Conservation (phyloP, 2,329 filamentous ascomycete species). For the Ascochyta pisi region DNA sequence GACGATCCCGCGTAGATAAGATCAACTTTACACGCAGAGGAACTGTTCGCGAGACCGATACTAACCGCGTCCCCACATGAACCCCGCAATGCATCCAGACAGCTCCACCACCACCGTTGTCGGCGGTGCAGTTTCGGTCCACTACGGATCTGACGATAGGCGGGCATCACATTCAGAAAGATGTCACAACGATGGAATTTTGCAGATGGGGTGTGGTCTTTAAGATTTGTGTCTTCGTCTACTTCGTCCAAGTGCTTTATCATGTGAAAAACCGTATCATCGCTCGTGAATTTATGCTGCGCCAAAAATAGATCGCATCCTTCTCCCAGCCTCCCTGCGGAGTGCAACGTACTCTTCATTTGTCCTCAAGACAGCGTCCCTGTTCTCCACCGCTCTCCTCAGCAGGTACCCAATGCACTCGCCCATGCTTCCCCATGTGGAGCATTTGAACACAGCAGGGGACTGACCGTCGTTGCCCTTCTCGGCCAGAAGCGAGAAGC, state of each 20-base stretch:
- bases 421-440: constrained; percentile 63
- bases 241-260: constrained; percentile 5
- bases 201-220: background rate
- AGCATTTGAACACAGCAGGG: constrained; percentile 62
- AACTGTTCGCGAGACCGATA: constrained; percentile 11
- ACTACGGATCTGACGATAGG: background rate
- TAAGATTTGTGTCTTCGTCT: background rate
- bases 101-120: constrained; percentile 4
- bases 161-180: background rate
- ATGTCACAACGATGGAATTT: background rate
- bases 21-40: background rate
- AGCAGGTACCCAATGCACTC: constrained; percentile 83
- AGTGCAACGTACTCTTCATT: constrained; percentile 40
- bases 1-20: constrained; percentile 12
- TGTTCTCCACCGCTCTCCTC: constrained; percentile 64
- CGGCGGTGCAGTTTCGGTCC: background rate
- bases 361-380: constrained; percentile 63
- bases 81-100: constrained; percentile 12
- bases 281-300: background rate
- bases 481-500: constrained; percentile 54
- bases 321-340: constrained; percentile 32
- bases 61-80: constrained; percentile 13
- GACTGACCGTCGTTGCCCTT: constrained; percentile 38
- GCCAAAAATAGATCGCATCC: constrained; percentile 24
- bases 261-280: background rate